Base-by-base conservation (phyloP, 2,329 filamentous ascomycete species). In the Fusarium xylarioides region DNA sequence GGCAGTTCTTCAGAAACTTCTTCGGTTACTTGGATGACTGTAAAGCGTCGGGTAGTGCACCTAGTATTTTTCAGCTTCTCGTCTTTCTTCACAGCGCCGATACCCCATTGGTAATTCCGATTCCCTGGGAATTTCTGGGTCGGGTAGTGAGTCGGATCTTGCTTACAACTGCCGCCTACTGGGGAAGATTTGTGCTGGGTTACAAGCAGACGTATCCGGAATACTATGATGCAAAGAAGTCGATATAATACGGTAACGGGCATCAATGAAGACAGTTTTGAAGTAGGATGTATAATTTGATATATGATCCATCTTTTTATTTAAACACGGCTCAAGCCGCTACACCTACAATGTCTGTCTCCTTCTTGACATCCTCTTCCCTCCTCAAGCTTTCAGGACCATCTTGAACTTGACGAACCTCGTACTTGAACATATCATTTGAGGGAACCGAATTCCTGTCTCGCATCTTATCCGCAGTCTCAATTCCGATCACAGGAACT, bases 401-500 rank as follows among this genome's bases (percentile, higher is more conserved):
- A 40, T 28, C 10, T 38, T 38, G 50, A n/a, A 28, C 50, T 9
- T 28, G 23, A 4, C 34, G 34, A 12, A 54, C 7, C 23, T 54
- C 18, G 34, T 40, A 40, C 14, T 8, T 28, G 19, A 82, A 79
- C 78, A 82, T 79, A 11, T 71, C 68, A 32, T 82, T 82, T 5
- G 80, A 82, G 16, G 68, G 56, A 26, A 78, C 76, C 2, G 73
- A 63, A 26, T 79, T 77, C 52, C 76, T 75, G 23, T 81, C 77
- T 14, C 74, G 70, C 76, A 82, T 71, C 73, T 82, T 82, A 4
- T 69, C 54, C 6, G 80, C 77, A 19, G 78, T 77, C 30, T 82
- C 80, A 10, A 69, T 47, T 1, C 81, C 81, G 3, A 74, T 74
- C 5, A 82, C 81, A 4, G 81, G 81, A 14, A 82, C 74, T 7